Percentiles rank a stretch among this genome's conserved stretches.
Conservation (phyloP, 2,329 filamentous ascomycete genomes). For the Anthostomella pinea region DNA sequence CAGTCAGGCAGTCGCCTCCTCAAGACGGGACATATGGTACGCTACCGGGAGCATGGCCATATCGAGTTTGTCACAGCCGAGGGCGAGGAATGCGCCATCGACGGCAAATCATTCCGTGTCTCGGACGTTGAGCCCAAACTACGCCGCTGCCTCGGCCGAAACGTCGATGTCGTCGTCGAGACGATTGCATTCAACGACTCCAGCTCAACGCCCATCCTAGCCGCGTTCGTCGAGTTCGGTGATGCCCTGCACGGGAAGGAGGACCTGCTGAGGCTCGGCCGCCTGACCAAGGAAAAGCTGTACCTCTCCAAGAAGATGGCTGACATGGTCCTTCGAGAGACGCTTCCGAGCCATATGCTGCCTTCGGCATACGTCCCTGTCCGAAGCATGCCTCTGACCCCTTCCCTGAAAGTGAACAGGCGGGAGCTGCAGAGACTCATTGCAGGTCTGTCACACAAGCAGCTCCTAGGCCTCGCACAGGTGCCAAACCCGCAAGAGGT, state of each 20-base stretch:
- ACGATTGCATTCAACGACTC: slow-evolving; percentile 44
- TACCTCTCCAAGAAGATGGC: slow-evolving; percentile 44
- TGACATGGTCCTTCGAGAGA: slow-evolving; percentile 38
- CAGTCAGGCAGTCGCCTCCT: slow-evolving; percentile 33
- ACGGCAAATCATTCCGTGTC: slow-evolving; percentile 39
- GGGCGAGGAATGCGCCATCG: slow-evolving; percentile 39
- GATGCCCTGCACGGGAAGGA: slow-evolving; percentile 38
- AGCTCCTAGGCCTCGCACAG: slow-evolving; percentile 41
- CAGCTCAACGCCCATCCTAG: slow-evolving; percentile 37
- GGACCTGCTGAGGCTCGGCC: slow-evolving; percentile 37
- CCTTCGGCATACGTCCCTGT: slow-evolving; percentile 49
- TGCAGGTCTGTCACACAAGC: slow-evolving; percentile 38
- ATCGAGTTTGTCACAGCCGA: slow-evolving; percentile 47
- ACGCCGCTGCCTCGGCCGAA: slow-evolving; percentile 44
- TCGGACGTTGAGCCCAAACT: slow-evolving; percentile 46
- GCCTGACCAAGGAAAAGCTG: slow-evolving; percentile 41
- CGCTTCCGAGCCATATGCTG: slow-evolving; percentile 41
- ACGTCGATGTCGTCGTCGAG: slow-evolving; percentile 49
- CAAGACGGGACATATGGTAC: slow-evolving; percentile 50
- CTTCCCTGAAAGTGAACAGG: slow-evolving; percentile 49
- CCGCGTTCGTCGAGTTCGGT: slow-evolving; percentile 49
- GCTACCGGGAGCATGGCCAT: slow-evolving; percentile 46
- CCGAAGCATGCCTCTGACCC: slow-evolving; percentile 45
- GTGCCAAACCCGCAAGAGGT: slow-evolving; percentile 37
- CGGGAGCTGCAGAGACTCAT: slow-evolving; percentile 46